Base-by-base conservation (phyloP, 139 green algal genomes). In the Yamagishiella unicocca region DNA sequence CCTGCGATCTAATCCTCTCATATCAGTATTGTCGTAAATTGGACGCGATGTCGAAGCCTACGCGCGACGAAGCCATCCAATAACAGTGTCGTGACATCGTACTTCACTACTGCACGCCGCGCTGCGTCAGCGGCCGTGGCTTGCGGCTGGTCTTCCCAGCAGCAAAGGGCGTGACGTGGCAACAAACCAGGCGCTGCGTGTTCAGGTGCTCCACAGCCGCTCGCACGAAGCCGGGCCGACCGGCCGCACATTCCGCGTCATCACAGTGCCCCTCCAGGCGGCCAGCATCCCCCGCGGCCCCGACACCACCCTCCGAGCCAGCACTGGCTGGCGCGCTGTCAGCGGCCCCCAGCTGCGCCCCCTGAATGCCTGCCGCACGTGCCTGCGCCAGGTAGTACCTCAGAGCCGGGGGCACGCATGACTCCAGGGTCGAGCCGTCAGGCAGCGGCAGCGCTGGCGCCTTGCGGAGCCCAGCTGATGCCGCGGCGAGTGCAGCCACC, bases 381-480 rank as follows among this genome's bases (percentile, higher is more conserved):
- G 80, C 61, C 64, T 77, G 80, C 1, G n/a, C 62, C 31, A 86
- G 29, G 67, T 86, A 86, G 80, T 86, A 86, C 1, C 80, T 42
- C 21, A 86, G 61, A 8, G 80, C 80, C 0, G 80, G 80, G 2
- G 80, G 80, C 62, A 86, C 80, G 1, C 42, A 22, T 1, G 62
- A 43, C 21, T 77, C 43, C 5, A 55, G 21, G 10, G 64, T 31
- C 0, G 64, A 22, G 8, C 62, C 62, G 43, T 78, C 53, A 12
- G 79, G 80, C 2, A 86, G 80, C 43, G 80, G 80, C 62, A 86
- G 62, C 17, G 80, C 80, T 0, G 80, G 80, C 1, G 80, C 80
- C 62, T 35, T 45, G 29, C 12, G 38, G 31, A 78, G 45, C 38
- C 61, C 64, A 14, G 14, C 40, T 14, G 78, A 37, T 24, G 78